Base-by-base conservation (phyloP, 352 stramenopile species). In the Salisapilia sapeloensis region DNA sequence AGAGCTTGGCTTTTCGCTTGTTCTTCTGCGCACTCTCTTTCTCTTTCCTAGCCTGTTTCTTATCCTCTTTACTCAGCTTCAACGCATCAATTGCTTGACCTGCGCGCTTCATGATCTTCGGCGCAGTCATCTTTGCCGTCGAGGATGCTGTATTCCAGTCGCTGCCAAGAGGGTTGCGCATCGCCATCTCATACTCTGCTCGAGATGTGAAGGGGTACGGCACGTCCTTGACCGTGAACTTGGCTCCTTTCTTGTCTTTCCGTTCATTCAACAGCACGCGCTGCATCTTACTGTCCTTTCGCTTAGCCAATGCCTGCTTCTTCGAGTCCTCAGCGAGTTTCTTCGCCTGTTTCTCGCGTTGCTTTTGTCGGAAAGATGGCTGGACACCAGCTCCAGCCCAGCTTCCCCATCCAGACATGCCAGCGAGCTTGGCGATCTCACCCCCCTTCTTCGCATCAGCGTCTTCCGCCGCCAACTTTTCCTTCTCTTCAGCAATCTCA, bases 181-280 rank as follows among this genome's bases (percentile, higher is more conserved):
- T 96, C 27, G 86, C 85, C 40, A 81, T 77, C 58, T 99, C 93
- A 59, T 99, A 99, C 63, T 99, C 84, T 45, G 90, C 84, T 27
- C 90, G 75, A 38, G 77, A 96, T 33, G 77, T 97, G 59, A 97
- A 99, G 19, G 95, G 95, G 60, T 98, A 98, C 35, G 95, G 95
- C 28, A 99, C 85, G 37, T 96, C 72, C 29, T 72, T 50, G 4
- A 91, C 62, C 33, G 58, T 57, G 52, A 70, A 90, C 53, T 83
- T 82, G 35, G 74, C 56, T 16, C 65, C 72, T 40, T 92, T 93
- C 45, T 87, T 85, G 47, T 90, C 71, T 46, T 83, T 84, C 62
- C 82, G 86, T 51, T 92, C 76, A 38, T 81, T 90, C 36, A 90
- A 83, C 16, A 90, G 33, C 36, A 90, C 74, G 21, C 51, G 50